Evolutionary conservation across 306 rosid species (phyloP).

Genomic region (Gastrolobium bilobum): DNA sequence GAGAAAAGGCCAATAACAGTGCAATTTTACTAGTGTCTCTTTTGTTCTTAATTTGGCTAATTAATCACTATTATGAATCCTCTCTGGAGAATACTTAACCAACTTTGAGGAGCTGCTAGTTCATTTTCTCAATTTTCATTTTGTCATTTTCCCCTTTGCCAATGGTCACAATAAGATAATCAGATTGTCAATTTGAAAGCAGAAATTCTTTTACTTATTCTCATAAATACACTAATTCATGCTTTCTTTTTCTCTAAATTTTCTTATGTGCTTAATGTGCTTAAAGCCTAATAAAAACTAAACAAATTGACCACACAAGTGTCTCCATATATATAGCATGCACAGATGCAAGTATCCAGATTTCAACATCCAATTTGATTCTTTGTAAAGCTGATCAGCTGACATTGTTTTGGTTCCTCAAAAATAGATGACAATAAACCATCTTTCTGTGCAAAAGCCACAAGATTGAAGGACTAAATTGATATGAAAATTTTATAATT

Average conservation of each 20-base stretch:
- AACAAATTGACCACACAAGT: background rate
- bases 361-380: background rate
- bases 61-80: background rate
- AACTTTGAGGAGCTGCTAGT: slow-evolving; percentile 26
- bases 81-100: slow-evolving; percentile 12
- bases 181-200: slow-evolving; percentile 21
- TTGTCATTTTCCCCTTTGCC: slow-evolving; percentile 34
- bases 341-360: background rate
- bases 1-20: slow-evolving; percentile 31
- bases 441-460: background rate
- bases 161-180: slow-evolving; percentile 13
- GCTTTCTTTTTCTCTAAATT: slow-evolving; percentile 15
- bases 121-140: slow-evolving; percentile 31
- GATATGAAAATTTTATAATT: too few species aligned
- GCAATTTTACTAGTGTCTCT: background rate
- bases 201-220: slow-evolving; percentile 35
- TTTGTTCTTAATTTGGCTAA: background rate
- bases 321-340: background rate
- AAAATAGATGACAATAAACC: background rate
- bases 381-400: background rate
- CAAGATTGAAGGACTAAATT: background rate
- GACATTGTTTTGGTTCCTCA: background rate
- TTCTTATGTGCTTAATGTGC: slow-evolving; percentile 22
- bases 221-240: slow-evolving; percentile 1
- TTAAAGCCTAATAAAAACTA: background rate